Conservation (phyloP, 192 early-diverging fungal genomes). For the Cladochytrium replicatum region DNA sequence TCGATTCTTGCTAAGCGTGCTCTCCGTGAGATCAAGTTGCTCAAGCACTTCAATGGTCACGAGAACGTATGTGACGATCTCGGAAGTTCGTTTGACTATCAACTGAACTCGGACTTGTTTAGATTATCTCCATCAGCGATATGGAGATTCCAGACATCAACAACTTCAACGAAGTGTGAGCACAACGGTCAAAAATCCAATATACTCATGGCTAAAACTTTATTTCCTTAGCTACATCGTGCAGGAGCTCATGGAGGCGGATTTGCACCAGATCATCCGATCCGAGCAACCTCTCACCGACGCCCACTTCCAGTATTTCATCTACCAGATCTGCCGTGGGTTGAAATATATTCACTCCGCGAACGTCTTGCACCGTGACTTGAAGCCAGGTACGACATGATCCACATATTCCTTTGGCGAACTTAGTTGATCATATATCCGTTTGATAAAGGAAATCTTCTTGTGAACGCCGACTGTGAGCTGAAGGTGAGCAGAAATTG, state of each 20-base stretch:
- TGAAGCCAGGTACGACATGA: conserved; percentile 73
- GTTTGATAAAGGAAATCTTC: conserved; percentile 49
- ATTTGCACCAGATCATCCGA: conserved; percentile 86
- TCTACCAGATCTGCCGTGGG: conserved; percentile 59
- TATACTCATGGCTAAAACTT: too few species aligned
- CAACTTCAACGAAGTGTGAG: too few species aligned
- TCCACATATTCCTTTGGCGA: not conserved
- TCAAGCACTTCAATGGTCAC: conserved; percentile 61
- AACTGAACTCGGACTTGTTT: too few species aligned
- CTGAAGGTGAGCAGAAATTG: conserved; percentile 43
- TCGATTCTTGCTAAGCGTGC: conserved; percentile 61
- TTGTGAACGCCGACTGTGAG: conserved; percentile 88
- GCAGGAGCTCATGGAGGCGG: conserved; percentile 91
- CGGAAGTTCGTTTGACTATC: too few species aligned
- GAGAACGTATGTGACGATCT: conserved; percentile 67
- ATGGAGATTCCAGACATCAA: too few species aligned
- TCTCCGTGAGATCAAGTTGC: conserved; percentile 61
- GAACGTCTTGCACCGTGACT: conserved; percentile 84
- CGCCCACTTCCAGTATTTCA: conserved; percentile 89
- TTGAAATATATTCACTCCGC: conserved; percentile 92
- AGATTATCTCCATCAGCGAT: too few species aligned
- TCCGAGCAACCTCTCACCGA: conserved; percentile 83
- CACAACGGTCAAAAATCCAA: too few species aligned
- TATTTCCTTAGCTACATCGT: conserved; percentile 62
- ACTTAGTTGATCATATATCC: not conserved